Base-by-base conservation (phyloP, 257 asterid species). In the Nicotiana paniculata region DNA sequence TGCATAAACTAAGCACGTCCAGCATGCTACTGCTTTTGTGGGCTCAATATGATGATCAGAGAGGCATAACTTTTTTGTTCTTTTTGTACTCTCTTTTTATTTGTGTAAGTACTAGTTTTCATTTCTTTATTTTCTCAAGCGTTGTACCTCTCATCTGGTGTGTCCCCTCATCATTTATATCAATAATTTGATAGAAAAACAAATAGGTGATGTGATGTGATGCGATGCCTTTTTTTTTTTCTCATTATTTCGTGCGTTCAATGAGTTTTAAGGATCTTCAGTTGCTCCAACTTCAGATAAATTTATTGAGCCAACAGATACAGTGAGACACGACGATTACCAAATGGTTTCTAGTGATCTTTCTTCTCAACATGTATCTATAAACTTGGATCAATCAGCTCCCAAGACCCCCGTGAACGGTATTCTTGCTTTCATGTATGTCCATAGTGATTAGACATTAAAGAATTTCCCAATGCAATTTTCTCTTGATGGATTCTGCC, bases 341-440 rank as follows among this genome's bases (percentile, higher is more conserved):
- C 61, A 43, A 86, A 61, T 55, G 79, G 53, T 37, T 74, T 67
- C 86, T 48, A 62, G 63, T 78, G 65, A 35, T 64, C 80, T 65
- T 62, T 80, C 83, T 81, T 67, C 85, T 81, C 78, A 67, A 48
- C 77, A 58, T 9, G 67, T 74, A 53, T 55, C 86, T 53, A 65
- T 21, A 81, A 35, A 28, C 5, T 28, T 77, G 57, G 37, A 74
- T 21, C 69, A 78, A 15, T 58, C 68, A 21, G 72, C 80, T 58
- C 65, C 77, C 28, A 33, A 53, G 64, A 48, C 87, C 81, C 66
- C 84, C 81, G 17, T 63, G 59, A 86, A 78, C 81, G 89, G 87
- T 86, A 81, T 61, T 32, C 28, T 65, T 12, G 21, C 6, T 81
- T 33, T 35, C 10, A 64, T 75, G 24, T 62, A 64, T 28, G 7